phyloP scores from a whole-genome alignment of 1,284 basidiomycete genomes.

The Tilletia caries region DNA sequence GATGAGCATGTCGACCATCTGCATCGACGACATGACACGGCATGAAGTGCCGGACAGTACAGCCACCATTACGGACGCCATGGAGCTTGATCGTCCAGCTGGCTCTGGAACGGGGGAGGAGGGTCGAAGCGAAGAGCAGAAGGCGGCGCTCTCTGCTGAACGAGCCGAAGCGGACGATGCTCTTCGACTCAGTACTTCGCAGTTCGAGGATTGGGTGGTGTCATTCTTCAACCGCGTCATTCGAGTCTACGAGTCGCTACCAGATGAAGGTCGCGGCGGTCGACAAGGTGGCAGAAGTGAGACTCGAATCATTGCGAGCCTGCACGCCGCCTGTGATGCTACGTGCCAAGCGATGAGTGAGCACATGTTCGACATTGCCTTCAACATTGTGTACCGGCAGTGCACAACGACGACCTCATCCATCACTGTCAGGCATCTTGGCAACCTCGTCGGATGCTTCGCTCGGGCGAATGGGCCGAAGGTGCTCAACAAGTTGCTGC shows the following conservation, averaged over 20 bases:
- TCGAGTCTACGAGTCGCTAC: conserved; percentile 83
- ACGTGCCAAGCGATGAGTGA: conserved; percentile 85
- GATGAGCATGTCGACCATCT: conserved; percentile 72
- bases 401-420: conserved; percentile 66
- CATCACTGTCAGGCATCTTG: conserved; percentile 84
- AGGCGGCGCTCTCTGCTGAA: conserved; percentile 10
- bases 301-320: conserved; percentile 74
- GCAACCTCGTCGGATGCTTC: conserved; percentile 81
- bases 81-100: conserved; percentile 26
- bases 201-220: conserved; percentile 85
- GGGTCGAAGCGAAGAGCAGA: not conserved
- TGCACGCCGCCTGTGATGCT: conserved; percentile 77
- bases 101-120: conserved; percentile 8
- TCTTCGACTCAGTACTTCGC: conserved; percentile 63
- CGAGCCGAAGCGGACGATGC: conserved; percentile 59
- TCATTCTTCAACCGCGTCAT: conserved; percentile 82
- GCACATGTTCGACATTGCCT: conserved; percentile 76
- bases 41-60: conserved; percentile 32
- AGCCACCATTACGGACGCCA: conserved; percentile 20
- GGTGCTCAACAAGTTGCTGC: conserved; percentile 75
- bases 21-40: conserved; percentile 71
- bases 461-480: conserved; percentile 74
- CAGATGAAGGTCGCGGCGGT: conserved; percentile 74
- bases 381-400: conserved; percentile 82
- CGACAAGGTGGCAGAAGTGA: conserved; percentile 81